Conservation (phyloP, 2,329 filamentous ascomycete genomes). For the Epichloe scottii region DNA sequence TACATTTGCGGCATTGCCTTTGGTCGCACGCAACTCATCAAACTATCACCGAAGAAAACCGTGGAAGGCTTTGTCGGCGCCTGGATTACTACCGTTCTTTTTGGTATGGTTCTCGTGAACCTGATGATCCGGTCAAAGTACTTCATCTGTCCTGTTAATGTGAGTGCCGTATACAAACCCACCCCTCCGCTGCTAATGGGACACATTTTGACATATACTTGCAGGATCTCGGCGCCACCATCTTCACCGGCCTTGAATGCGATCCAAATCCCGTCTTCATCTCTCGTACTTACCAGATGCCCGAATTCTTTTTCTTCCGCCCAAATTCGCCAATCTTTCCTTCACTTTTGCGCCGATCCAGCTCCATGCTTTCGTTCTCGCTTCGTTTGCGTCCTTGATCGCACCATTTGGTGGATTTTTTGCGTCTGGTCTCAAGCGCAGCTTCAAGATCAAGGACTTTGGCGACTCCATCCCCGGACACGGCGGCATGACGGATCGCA, state of each 20-base stretch:
- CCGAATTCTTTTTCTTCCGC: slow-evolving; percentile 59
- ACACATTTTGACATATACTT: neutral
- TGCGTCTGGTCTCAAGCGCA: slow-evolving; percentile 91
- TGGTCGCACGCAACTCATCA: slow-evolving; percentile 91
- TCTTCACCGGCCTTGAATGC: slow-evolving; percentile 83
- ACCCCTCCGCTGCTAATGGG: neutral
- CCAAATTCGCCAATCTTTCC: slow-evolving; percentile 41
- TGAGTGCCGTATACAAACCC: slow-evolving; percentile 22
- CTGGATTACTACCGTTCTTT: slow-evolving; percentile 88
- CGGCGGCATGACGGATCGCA: slow-evolving; percentile 94
- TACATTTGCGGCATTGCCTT: slow-evolving; percentile 97
- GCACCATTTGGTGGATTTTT: slow-evolving; percentile 98
- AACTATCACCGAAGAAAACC: slow-evolving; percentile 97
- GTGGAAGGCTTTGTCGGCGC: slow-evolving; percentile 95
- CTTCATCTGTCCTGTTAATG: slow-evolving; percentile 94
- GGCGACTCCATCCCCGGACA: slow-evolving; percentile 96
- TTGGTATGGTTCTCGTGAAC: slow-evolving; percentile 71
- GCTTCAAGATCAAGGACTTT: slow-evolving; percentile 99
- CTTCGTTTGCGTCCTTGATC: slow-evolving; percentile 89
- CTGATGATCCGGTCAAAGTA: slow-evolving; percentile 84
- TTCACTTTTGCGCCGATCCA: slow-evolving; percentile 80
- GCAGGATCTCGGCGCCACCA: slow-evolving; percentile 77
- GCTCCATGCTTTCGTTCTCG: slow-evolving; percentile 80
- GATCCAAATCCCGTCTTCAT: slow-evolving; percentile 86
- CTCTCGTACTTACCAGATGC: slow-evolving; percentile 60